Base-by-base conservation (phyloP, 306 rosid species). In the Vigna hirtella region DNA sequence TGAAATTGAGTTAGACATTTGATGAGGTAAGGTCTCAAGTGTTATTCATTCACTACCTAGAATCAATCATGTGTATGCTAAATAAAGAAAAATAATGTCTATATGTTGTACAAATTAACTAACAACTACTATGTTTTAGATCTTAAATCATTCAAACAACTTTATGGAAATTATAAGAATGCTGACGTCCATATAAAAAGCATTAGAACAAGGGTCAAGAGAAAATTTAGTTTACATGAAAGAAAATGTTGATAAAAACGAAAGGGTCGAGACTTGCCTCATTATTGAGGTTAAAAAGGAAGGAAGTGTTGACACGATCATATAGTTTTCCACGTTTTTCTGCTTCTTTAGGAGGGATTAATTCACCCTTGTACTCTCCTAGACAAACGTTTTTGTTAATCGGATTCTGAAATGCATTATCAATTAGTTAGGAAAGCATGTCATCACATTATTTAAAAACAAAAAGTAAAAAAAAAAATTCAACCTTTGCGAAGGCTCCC, bases 401-500 rank as follows among this genome's bases (percentile, higher is more conserved):
- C 14, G 97, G 71, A 62, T 90, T 87, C 98, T 94, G 90, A 82
- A 90, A 80, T 83, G 66, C 15, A 49, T 22, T 51, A 82, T 1
- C 47, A 42, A 6, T 56, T 30, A 83, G 79, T 77, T 26, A 88
- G 70, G 24, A 61, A 34, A 76, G 72, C 24, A 49, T 6, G 16
- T 8, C 40, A 16, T 45, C 36, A 10, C 18, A 15, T 64, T 38
- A 40, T 34, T 6, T 47, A 14, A 57, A 22, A 77, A 45, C 5
- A 69, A 74, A 18, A 7, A 76, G 58, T 20, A 15, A 43, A 36
- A 42, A 11, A 49, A 26, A 26, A 26, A 64, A 56, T 64, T 64
- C 6, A 69, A 94, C 98, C 98, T 94, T 94, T 75, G 90, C 66
- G 65, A 94, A 94, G 16, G 95, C 98, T 70, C 98, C 97, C 98